Conservation (phyloP, 2,329 filamentous ascomycete genomes). For the Fusarium mundagurra region DNA sequence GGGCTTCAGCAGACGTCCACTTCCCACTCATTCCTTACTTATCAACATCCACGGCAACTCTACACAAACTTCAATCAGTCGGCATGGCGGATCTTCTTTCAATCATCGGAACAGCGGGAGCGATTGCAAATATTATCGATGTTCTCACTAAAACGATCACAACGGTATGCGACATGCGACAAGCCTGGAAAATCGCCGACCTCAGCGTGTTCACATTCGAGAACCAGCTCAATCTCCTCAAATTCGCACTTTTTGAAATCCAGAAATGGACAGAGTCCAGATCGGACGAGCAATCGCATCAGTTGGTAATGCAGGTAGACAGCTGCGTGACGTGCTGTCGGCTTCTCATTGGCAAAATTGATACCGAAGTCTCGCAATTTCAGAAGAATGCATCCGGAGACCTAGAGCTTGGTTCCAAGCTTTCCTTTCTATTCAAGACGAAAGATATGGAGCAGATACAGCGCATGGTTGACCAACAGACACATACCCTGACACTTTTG, state of each 20-base stretch:
- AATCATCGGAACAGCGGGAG: not conserved
- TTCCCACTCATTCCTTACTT: too few species aligned
- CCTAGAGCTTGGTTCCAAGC: not conserved
- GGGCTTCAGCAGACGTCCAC: too few species aligned
- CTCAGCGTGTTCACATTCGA: not conserved
- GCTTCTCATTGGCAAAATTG: not conserved
- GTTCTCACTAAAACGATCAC: not conserved
- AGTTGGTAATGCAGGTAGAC: not conserved
- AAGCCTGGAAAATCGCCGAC: not conserved
- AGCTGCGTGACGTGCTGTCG: not conserved
- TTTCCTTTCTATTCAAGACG: not conserved
- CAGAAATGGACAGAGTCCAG: not conserved
- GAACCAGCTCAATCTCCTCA: not conserved
- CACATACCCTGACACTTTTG: not conserved
- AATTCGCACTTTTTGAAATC: not conserved
- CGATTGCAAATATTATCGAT: not conserved
- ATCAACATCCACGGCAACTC: too few species aligned
- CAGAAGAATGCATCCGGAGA: not conserved
- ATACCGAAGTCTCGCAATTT: not conserved
- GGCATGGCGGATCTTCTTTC: not conserved
- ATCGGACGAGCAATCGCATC: not conserved
- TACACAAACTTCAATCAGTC: rapidly evolving
- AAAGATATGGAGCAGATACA: not conserved
- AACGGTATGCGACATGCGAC: not conserved
- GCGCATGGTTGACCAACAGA: not conserved